Evolutionary conservation across 208 protist species (phyloP).

Genomic region (Trichomonas gallinae): DNA sequence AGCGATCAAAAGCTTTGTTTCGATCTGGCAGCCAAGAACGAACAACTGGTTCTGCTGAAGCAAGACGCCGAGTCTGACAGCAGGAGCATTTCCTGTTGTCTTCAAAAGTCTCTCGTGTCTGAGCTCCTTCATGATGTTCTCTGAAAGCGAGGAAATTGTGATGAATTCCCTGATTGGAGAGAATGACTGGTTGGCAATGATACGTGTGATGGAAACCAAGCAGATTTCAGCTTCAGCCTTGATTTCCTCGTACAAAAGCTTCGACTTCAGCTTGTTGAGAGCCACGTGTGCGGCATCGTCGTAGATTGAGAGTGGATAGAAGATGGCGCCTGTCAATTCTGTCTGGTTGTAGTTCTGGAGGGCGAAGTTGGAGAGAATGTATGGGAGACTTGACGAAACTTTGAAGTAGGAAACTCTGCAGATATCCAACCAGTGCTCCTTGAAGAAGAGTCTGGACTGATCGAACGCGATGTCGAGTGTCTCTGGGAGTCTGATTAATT

Average conservation of each 20-base stretch:
- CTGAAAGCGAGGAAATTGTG: not conserved
- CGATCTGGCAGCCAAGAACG: not conserved
- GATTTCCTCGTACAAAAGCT: not conserved
- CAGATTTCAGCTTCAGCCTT: slow-evolving; percentile 12
- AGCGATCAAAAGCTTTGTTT: not conserved
- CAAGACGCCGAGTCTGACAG: not conserved
- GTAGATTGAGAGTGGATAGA: not conserved
- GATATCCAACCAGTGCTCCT: not conserved
- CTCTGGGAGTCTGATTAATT: not conserved
- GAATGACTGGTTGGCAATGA: not conserved
- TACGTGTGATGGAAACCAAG: not conserved
- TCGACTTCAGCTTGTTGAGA: not conserved
- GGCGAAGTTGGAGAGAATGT: not conserved
- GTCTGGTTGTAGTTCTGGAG: not conserved
- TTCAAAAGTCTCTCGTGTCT: not conserved
- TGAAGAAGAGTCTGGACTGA: not conserved
- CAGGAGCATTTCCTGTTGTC: not conserved
- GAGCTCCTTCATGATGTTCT: not conserved
- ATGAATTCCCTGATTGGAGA: not conserved
- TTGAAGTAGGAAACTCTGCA: not conserved
- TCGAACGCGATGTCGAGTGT: not conserved
- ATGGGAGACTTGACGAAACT: not conserved
- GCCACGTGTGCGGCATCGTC: not conserved
- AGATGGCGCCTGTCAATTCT: not conserved
- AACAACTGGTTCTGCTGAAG: slow-evolving; percentile 6